Evolutionary conservation across 1,284 basidiomycete species (phyloP).

Genomic region (Austropuccinia psidii): DNA sequence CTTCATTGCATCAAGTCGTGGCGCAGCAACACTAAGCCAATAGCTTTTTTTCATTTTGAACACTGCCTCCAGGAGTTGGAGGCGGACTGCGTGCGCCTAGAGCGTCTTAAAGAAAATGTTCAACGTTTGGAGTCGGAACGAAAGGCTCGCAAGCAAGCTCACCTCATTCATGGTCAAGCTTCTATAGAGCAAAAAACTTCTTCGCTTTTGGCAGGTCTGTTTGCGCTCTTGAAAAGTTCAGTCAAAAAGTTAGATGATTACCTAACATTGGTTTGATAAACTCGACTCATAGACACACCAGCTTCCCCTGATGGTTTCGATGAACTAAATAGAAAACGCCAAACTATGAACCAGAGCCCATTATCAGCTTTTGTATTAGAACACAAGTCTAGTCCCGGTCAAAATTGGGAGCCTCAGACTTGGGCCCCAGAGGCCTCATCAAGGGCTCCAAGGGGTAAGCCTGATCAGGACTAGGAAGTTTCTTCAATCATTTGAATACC

Average conservation of each 20-base stretch:
- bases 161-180: neutral
- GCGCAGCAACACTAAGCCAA: neutral
- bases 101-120: constrained; percentile 6
- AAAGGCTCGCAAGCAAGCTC: neutral
- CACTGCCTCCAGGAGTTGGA: constrained; percentile 1
- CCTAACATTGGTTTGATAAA: neutral
- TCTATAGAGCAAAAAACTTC: neutral
- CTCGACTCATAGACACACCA: neutral
- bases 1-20: neutral
- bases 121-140: neutral
- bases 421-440: constrained; percentile 14
- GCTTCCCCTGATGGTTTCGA: neutral
- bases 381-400: constrained; percentile 11
- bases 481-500: no score
- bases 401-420: constrained; percentile 10
- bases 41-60: neutral
- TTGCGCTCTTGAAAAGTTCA: no score
- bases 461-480: no score
- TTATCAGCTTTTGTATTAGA: constrained; percentile 4
- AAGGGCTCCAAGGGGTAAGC: neutral
- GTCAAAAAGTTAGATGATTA: neutral
- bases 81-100: constrained; percentile 6
- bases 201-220: no score
- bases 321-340: neutral
- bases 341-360: neutral